Conservation (phyloP, 257 asterid genomes). For the Leonotis leonurus region DNA sequence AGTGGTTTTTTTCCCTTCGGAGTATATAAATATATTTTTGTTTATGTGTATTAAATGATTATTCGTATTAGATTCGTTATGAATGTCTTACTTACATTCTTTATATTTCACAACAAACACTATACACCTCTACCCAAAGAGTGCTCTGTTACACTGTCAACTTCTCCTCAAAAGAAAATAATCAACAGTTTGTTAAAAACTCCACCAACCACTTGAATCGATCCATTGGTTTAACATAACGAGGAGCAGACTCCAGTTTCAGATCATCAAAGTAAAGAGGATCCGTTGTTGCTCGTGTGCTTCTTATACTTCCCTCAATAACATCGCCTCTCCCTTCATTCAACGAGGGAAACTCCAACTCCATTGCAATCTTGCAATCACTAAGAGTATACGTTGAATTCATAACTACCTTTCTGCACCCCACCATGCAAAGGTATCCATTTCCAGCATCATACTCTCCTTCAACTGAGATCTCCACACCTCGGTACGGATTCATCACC, state of each 20-base stretch:
- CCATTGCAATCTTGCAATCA: constrained; percentile 53
- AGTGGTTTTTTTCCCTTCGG: no score
- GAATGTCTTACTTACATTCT: no score
- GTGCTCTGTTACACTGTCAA: no score
- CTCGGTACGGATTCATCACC: neutral
- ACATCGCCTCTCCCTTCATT: constrained; percentile 8
- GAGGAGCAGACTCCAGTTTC: constrained; percentile 24
- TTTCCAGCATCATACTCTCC: constrained; percentile 41
- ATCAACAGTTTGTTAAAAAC: no score
- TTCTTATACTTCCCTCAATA: constrained; percentile 42
- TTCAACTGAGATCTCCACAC: constrained; percentile 42
- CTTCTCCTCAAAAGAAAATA: no score
- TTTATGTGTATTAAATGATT: no score
- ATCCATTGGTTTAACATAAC: no score
- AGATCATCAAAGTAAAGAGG: constrained; percentile 42
- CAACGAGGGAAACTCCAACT: constrained; percentile 33
- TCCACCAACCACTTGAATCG: no score
- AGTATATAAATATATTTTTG: no score
- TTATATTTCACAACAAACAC: no score
- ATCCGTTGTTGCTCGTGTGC: constrained; percentile 39
- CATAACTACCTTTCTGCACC: constrained; percentile 37
- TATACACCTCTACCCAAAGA: no score
- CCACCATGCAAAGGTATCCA: constrained; percentile 65
- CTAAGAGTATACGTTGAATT: neutral
- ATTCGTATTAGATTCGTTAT: no score